phyloP scores from a whole-genome alignment of 208 protist species.

The Leishmania major region DNA sequence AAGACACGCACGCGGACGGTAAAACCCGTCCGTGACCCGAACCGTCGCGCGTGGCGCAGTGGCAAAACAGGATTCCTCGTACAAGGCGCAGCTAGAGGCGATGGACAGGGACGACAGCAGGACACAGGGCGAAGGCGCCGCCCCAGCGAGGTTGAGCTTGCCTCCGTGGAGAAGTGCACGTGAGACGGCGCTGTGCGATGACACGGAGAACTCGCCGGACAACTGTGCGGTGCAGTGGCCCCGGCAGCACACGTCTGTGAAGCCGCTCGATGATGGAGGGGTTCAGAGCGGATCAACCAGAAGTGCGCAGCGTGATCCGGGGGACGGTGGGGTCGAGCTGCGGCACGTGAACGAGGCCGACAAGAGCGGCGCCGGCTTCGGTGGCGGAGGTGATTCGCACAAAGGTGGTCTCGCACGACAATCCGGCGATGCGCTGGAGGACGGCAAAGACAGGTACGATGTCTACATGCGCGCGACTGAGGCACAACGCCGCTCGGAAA shows the following conservation, averaged over 20 bases:
- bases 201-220: neutral
- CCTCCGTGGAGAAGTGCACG: neutral
- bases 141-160: neutral
- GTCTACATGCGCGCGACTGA: conserved; percentile 8
- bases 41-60: neutral
- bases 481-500: neutral
- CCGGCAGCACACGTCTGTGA: no score
- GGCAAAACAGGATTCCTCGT: no score
- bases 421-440: neutral
- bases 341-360: neutral
- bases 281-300: no score
- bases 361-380: neutral
- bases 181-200: neutral
- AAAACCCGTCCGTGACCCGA: neutral
- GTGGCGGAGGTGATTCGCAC: neutral
- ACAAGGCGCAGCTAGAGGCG: neutral
- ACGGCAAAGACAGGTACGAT: conserved; percentile 2
- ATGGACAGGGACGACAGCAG: neutral
- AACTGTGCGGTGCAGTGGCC: no score
- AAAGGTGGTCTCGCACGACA: neutral
- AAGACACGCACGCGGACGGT: neutral
- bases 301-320: no score
- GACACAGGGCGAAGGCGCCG: neutral
- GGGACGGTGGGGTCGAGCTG: neutral
- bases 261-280: no score